Base-by-base conservation (phyloP, 805 yeast species). In the Citeromyces matritensis region DNA sequence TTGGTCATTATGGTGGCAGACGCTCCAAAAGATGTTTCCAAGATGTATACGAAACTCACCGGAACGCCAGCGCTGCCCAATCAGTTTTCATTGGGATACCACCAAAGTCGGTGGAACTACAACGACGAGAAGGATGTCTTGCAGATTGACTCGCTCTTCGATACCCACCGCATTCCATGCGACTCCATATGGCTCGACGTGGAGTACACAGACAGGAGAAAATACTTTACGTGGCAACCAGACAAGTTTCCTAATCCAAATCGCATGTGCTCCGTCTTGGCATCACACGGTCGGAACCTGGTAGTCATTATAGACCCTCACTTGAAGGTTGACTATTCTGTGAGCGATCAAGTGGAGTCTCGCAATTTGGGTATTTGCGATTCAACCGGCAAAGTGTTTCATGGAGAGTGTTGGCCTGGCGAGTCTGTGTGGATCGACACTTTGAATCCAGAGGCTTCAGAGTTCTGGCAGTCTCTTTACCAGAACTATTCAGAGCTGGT, bases 331-430 rank as follows among this genome's bases (percentile, higher is more conserved):
- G 75, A 65, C 6, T 86, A 86, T 50, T 55, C 56, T 10, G 69
- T 83, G 2, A 77, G 84, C 44, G 64, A 77, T 2, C 48, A 40
- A 2, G 48, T 83, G 15, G 52, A 49, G 5, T 41, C 57, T 9
- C 44, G 61, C 6, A 45, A 54, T 4, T 45, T 69, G 6, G 71
- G 69, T 1, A 60, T 84, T 13, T 43, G 41, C 5, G 39, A 44
- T 13, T 50, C 57, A 37, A 40, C 49, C 15, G 47, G 60, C 1
- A 54, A 69, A 2, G 34, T 43, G 4, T 86, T 61, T 49, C 61
- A 69, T 31, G 97, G 95, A 3, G 93, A 84, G 50, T 91, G 97
- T 53, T 91, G 98, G 98, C 96, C 98, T 2, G 98, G 97, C 1
- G 84, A 82, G 41, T 80, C 95, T 0, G 62, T 84, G 6, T 91